Percentiles rank a stretch among this genome's conserved stretches.
Evolutionary conservation across 306 rosid genomes (phyloP).

Genomic region (Gastrolobium bilobum): DNA sequence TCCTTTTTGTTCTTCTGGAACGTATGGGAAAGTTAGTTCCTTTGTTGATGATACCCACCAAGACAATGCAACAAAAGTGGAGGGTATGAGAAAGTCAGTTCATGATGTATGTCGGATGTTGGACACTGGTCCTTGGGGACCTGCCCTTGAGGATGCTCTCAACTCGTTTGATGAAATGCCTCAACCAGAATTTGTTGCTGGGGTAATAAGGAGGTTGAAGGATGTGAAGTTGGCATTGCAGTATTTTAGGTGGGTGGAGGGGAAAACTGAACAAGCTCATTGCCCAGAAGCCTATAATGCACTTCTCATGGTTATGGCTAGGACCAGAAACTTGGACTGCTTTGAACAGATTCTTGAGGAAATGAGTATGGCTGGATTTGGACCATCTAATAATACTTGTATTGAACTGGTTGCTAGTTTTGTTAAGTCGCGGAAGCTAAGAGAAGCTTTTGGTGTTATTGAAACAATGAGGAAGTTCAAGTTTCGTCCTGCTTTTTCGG

Average conservation of each 20-base stretch:
- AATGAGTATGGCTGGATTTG: constrained; percentile 92
- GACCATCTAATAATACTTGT: constrained; percentile 64
- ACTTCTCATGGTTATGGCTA: constrained; percentile 85
- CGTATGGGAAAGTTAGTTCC: constrained; percentile 51
- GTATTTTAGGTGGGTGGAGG: constrained; percentile 86
- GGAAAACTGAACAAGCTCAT: constrained; percentile 69
- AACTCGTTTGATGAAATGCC: constrained; percentile 61
- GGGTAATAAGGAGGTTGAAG: constrained; percentile 82
- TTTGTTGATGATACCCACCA: constrained; percentile 40
- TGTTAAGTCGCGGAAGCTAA: constrained; percentile 62
- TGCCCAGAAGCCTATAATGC: constrained; percentile 76
- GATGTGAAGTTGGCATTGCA: constrained; percentile 70
- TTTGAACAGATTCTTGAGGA: constrained; percentile 84
- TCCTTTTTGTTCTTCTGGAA: too few species aligned
- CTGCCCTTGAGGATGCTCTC: constrained; percentile 71
- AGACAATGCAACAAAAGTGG: constrained; percentile 50
- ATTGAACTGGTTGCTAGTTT: constrained; percentile 70
- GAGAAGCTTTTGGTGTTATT: constrained; percentile 74
- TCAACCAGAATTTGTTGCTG: constrained; percentile 75
- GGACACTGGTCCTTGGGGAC: constrained; percentile 79
- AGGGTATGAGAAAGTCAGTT: constrained; percentile 58
- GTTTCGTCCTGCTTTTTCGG: constrained; percentile 93
- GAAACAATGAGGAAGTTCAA: constrained; percentile 92
- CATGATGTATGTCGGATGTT: constrained; percentile 70
- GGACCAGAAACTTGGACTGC: constrained; percentile 65